Conservation (phyloP, 148 eudicot genomes). For the Pouteria glomerata region DNA sequence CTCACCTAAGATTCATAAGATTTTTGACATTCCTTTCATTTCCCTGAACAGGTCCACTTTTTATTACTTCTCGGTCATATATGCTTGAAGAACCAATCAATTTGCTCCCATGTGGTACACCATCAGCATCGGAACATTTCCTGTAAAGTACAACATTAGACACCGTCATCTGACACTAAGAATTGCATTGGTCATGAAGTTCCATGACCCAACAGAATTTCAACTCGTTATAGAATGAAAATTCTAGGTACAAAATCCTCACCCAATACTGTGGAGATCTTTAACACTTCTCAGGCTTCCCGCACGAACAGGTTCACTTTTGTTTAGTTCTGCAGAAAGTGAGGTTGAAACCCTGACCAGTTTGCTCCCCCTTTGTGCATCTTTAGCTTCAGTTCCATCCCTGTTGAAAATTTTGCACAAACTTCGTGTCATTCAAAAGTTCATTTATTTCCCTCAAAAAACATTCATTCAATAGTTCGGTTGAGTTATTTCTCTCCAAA, state of each 20-base stretch:
- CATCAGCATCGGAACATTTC: conserved; percentile 17
- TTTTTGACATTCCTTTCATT: conserved; percentile 31
- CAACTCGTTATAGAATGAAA: background rate
- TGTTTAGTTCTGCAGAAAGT: conserved; percentile 25
- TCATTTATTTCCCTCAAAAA: background rate
- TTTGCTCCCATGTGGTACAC: conserved; percentile 23
- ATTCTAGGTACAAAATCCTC: conserved; percentile 12
- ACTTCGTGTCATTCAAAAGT: background rate
- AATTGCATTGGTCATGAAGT: background rate
- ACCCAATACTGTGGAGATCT: conserved; percentile 22
- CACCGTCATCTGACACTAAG: background rate
- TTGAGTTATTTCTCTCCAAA: background rate
- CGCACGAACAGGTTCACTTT: conserved; percentile 16
- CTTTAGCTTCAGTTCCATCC: conserved; percentile 22
- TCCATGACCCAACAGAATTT: background rate
- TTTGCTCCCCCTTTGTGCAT: conserved; percentile 24
- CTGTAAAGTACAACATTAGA: conserved; percentile 14
- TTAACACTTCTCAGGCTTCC: conserved; percentile 25
- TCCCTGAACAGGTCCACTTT: conserved; percentile 20
- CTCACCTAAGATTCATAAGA: conserved; percentile 43
- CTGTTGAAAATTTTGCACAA: conserved; percentile 12
- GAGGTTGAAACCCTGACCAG: conserved; percentile 20
- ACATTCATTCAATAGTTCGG: conserved; percentile 8
- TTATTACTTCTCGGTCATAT: conserved; percentile 21
- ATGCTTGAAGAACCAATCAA: conserved; percentile 17